Evolutionary conservation across 768 basidiomycete species (phyloP).

Genomic region (Serendipita vermifera): DNA sequence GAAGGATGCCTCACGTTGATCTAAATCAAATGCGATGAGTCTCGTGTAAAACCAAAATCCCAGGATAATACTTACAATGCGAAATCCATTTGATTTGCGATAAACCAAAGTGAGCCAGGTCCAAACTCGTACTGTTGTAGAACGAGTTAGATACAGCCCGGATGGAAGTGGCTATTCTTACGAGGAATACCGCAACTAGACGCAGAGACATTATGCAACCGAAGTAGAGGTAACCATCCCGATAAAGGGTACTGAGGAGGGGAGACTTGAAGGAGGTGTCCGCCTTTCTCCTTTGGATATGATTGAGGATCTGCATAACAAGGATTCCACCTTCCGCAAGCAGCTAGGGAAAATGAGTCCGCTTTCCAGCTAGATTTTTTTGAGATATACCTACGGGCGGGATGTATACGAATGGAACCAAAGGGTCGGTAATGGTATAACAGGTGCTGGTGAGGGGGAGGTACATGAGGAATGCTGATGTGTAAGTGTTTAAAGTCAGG

Average conservation of each 20-base stretch:
- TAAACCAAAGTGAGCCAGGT: not conserved
- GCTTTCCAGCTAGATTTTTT: not conserved
- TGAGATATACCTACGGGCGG: conserved; percentile 1
- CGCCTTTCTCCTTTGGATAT: not conserved
- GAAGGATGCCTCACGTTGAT: no score
- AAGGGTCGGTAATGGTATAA: not conserved
- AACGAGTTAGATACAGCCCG: no score
- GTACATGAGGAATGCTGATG: not conserved
- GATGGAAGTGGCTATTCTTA: not conserved
- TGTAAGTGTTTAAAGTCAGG: not conserved
- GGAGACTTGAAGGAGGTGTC: not conserved
- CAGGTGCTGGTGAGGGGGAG: not conserved
- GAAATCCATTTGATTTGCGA: not conserved
- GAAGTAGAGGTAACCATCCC: not conserved
- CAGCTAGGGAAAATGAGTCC: not conserved
- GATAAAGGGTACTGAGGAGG: not conserved
- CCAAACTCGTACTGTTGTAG: no score
- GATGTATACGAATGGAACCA: not conserved
- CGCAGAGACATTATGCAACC: not conserved
- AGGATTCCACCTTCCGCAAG: conserved; percentile 1
- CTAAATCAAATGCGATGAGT: no score
- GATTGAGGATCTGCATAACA: not conserved
- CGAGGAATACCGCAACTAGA: not conserved
- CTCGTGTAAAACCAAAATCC: not conserved
- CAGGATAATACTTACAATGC: not conserved